These are phyloP conservation scores for Pyrus pyrifolia DNA, from an alignment of 306 rosid species.

Conservation along the genomic window DNA sequence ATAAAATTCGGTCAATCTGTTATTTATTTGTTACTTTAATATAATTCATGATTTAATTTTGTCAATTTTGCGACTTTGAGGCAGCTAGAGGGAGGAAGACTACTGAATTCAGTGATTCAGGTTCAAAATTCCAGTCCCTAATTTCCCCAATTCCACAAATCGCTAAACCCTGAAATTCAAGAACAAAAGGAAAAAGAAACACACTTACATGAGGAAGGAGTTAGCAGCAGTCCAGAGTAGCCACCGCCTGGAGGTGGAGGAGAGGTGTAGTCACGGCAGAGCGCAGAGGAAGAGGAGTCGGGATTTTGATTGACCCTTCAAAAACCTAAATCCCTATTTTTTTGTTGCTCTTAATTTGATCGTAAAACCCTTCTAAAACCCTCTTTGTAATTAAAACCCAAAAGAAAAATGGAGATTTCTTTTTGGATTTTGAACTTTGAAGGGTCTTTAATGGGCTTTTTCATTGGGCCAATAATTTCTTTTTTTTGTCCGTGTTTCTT, in stretches of 20 bases:
- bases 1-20: background rate
- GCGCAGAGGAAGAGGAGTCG: background rate
- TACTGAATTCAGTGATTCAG: background rate
- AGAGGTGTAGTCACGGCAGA: background rate
- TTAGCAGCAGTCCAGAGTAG: background rate
- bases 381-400: background rate
- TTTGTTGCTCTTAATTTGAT: background rate
- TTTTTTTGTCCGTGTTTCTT: background rate
- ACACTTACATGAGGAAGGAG: background rate
- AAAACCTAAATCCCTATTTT: background rate
- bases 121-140: background rate
- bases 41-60: background rate
- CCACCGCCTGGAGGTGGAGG: background rate
- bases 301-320: background rate
- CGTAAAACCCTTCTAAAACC: background rate
- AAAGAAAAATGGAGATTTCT: too few species aligned
- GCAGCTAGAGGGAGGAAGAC: background rate
- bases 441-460: background rate
- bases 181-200: background rate
- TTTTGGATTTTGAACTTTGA: too few species aligned
- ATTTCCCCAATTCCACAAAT: background rate
- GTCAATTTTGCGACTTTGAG: background rate
- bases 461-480: background rate
- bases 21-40: too few species aligned
- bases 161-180: background rate